Evolutionary conservation across 371 early-diverging fungal species (phyloP), one percentile per base, ranked within the genome.

Genomic region (Thermomucor indicae-seudaticae): DNA sequence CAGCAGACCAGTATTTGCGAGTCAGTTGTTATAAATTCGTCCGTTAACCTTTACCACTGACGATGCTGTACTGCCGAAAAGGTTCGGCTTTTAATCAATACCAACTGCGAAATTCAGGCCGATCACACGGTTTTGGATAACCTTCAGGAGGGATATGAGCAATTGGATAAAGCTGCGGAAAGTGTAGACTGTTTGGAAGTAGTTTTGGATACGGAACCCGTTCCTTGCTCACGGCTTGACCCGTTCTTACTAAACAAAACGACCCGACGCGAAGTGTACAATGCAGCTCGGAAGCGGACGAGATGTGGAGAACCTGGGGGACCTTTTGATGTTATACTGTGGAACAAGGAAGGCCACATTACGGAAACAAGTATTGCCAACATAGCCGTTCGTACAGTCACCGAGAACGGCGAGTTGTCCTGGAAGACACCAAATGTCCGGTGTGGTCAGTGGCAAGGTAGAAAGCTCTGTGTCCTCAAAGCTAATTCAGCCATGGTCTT

Each of bases 351-450:
- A 1, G 20, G 49, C 0, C 60, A 81, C 17, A 54, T 84, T 2
- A 84, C 82, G 37, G 84, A 84, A 53, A 65, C 81, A 0, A 70
- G 79, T 20, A 79, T 84, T 40, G 80, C 82, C 10, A 84, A 84
- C 43, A 67, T 84, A 25, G 81, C 84, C 12, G 40, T 84, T 14
- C 60, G 64, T 7, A 50, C 62, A 19, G 35, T 46, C 23, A 20
- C 17, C 43, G 54, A 16, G 22, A 43, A 48, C 47, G 69, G 43
- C 27, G 57, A 14, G 45, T 48, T 14, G n/a, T 40, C 23, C 0
- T 83, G 80, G 80, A 65, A 63, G 28, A 83, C 83, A 17, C 83
- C 83, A 0, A 53, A 45, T 0, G 22, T 56, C 10, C 52, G 60
- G 20, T 75, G 67, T 49, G 83, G 83, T 63, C 67, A 27, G 57